Percentiles rank a stretch among this genome's conserved stretches.
Evolutionary conservation across 495 filamentous ascomycete genomes (phyloP).

Genomic region (Xylaria bambusicola): DNA sequence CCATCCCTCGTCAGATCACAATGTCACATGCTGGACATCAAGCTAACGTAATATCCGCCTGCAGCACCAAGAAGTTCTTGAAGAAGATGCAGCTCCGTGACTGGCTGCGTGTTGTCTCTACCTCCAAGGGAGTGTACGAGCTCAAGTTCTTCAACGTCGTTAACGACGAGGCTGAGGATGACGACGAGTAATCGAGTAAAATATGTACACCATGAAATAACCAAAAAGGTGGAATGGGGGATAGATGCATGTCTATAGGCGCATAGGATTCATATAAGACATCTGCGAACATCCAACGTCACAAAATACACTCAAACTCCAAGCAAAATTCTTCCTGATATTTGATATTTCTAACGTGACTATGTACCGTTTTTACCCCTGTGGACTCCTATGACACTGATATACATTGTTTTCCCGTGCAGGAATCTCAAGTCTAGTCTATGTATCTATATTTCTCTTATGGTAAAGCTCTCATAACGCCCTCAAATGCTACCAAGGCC

Average conservation of each 20-base stretch:
- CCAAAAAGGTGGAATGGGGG: background rate
- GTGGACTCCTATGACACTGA: background rate
- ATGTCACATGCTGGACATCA: too few relatives aligned
- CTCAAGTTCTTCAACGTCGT: conserved; percentile 99
- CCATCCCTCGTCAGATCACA: conserved; percentile 10
- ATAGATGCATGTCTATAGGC: conserved; percentile 21
- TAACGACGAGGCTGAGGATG: conserved; percentile 93
- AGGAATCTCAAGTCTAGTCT: background rate
- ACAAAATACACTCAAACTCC: conserved; percentile 26
- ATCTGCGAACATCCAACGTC: conserved; percentile 20
- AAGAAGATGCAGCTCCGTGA: conserved; percentile 99
- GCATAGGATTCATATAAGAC: conserved; percentile 25
- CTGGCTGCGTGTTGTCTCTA: conserved; percentile 98
- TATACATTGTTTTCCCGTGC: background rate
- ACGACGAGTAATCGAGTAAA: conserved; percentile 77
- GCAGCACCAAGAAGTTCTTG: conserved; percentile 99
- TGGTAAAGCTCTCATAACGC: conserved; percentile 79
- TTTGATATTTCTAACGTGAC: background rate
- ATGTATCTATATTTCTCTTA: conserved; percentile 29
- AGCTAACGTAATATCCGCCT: background rate
- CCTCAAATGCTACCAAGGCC: conserved; percentile 91
- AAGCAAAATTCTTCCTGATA: conserved; percentile 6
- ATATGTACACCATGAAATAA: conserved; percentile 10
- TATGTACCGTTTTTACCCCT: background rate
- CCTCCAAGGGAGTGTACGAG: conserved; percentile 95